These are phyloP conservation scores for Verticillium zaregamsianum DNA, from an alignment of 2,329 filamentous ascomycete genomes.

Conservation along the genomic window DNA sequence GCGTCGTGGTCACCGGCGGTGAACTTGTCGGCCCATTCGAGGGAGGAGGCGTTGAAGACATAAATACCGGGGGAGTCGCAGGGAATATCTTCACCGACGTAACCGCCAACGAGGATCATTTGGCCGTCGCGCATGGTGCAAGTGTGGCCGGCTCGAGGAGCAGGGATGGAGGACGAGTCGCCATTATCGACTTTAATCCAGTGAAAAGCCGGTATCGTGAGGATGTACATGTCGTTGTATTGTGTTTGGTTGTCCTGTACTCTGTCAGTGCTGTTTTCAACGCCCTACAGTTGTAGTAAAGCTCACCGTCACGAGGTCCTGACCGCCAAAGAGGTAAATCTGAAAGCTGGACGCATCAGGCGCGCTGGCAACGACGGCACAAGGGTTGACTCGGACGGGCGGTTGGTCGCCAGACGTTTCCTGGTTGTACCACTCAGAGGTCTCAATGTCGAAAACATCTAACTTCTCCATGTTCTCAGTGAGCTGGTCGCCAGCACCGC, in stretches of 20 bases:
- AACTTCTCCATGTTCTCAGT: slow-evolving; percentile 49
- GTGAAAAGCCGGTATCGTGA: slow-evolving; percentile 68
- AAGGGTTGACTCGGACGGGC: slow-evolving; percentile 66
- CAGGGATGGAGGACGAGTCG: slow-evolving; percentile 40
- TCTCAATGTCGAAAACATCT: slow-evolving; percentile 74
- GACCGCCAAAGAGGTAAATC: slow-evolving; percentile 74
- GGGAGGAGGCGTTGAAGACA: slow-evolving; percentile 64
- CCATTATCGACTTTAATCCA: slow-evolving; percentile 62
- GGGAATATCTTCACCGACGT: slow-evolving; percentile 53
- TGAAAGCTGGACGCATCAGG: slow-evolving; percentile 72
- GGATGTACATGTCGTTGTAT: slow-evolving; percentile 72
- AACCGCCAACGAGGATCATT: slow-evolving; percentile 68
- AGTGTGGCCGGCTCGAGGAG: slow-evolving; percentile 61
- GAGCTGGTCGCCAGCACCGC: slow-evolving; percentile 66
- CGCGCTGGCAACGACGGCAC: slow-evolving; percentile 64
- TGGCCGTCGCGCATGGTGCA: slow-evolving; percentile 68
- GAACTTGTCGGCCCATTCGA: slow-evolving; percentile 62
- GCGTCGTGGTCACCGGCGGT: slow-evolving; percentile 47
- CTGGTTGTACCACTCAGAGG: slow-evolving; percentile 70
- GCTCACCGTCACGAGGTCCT: slow-evolving; percentile 61
- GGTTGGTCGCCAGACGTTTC: slow-evolving; percentile 60
- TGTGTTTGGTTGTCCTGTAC: slow-evolving; percentile 42
- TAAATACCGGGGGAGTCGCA: slow-evolving; percentile 70
- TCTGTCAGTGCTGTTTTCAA: slow-evolving; percentile 10
- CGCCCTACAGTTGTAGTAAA: not conserved